These are phyloP conservation scores for Aspergillus aculeatus DNA, from an alignment of 2,329 filamentous ascomycete species.

Conservation along the genomic window DNA sequence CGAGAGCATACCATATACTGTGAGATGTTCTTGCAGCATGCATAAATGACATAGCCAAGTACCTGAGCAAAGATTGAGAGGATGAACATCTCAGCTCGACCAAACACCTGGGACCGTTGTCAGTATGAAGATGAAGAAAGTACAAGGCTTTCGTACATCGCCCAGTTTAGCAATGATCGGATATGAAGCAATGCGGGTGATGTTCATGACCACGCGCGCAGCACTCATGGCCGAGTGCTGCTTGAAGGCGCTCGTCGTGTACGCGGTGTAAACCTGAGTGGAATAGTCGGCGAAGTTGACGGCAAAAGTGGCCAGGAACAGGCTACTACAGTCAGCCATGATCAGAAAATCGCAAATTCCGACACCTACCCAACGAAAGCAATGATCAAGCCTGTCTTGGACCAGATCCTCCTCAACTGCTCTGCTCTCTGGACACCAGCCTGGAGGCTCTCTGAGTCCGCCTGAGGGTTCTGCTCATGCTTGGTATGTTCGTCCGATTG, in stretches of 20 bases:
- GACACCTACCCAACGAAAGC: slow-evolving; percentile 18
- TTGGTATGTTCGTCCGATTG: neutral
- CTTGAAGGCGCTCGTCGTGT: slow-evolving; percentile 25
- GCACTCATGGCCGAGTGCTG: slow-evolving; percentile 27
- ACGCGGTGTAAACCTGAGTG: slow-evolving; percentile 22
- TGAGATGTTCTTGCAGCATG: slow-evolving; percentile 53
- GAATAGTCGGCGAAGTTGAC: slow-evolving; percentile 24
- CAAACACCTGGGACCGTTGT: slow-evolving; percentile 48
- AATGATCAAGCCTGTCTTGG: slow-evolving; percentile 17
- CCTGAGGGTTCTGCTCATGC: slow-evolving; percentile 8
- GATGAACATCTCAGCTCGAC: slow-evolving; percentile 59
- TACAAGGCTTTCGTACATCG: slow-evolving; percentile 13
- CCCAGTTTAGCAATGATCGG: slow-evolving; percentile 28
- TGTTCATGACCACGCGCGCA: slow-evolving; percentile 24
- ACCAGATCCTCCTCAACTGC: slow-evolving; percentile 21
- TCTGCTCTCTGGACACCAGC: slow-evolving; percentile 23
- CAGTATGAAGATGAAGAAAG: neutral
- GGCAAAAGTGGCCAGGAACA: slow-evolving; percentile 20
- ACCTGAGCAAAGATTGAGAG: slow-evolving; percentile 56
- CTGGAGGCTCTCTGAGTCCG: slow-evolving; percentile 15
- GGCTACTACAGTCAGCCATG: neutral
- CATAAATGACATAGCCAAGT: slow-evolving; percentile 59
- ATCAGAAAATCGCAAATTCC: neutral
- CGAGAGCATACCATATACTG: slow-evolving; percentile 34
- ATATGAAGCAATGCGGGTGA: slow-evolving; percentile 25